Conservation (phyloP, 169 alveolate species). For the Cryptosporidium tyzzeri region DNA sequence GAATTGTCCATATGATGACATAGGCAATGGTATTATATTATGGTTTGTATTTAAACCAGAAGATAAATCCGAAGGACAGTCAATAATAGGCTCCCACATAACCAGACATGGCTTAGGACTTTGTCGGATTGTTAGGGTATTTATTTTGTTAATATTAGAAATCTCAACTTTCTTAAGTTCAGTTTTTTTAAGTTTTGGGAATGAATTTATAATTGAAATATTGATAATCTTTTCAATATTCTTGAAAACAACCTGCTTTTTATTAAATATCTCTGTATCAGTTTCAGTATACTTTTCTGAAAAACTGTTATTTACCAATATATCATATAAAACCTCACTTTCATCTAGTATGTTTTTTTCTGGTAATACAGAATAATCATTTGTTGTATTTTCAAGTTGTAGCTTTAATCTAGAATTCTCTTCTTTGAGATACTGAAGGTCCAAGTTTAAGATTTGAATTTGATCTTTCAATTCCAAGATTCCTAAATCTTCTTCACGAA, state of each 20-base stretch:
- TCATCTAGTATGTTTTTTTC: background rate
- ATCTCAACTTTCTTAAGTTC: background rate
- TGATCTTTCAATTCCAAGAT: slow-evolving; percentile 61
- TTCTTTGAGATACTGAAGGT: slow-evolving; percentile 10
- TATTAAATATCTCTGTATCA: background rate
- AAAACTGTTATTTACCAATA: background rate
- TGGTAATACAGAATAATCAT: background rate
- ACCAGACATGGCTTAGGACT: slow-evolving; percentile 43
- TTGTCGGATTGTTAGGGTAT: background rate
- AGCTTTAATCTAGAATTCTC: slow-evolving; percentile 30
- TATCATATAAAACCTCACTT: slow-evolving; percentile 20
- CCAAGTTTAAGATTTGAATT: slow-evolving; percentile 28
- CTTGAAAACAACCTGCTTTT: background rate
- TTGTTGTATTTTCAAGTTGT: background rate
- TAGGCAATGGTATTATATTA: slow-evolving; percentile 24
- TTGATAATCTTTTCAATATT: background rate
- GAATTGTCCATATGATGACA: slow-evolving; percentile 64
- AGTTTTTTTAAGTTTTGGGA: background rate
- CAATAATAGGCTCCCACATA: slow-evolving; percentile 76
- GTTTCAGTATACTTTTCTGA: slow-evolving; percentile 7
- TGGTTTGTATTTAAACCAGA: background rate
- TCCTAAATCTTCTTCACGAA: slow-evolving; percentile 7
- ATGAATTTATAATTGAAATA: background rate
- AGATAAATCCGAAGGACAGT: slow-evolving; percentile 1
- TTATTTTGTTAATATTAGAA: background rate